phyloP scores from a whole-genome alignment of 139 green algal genomes.

The Spirogloea muscicola region DNA sequence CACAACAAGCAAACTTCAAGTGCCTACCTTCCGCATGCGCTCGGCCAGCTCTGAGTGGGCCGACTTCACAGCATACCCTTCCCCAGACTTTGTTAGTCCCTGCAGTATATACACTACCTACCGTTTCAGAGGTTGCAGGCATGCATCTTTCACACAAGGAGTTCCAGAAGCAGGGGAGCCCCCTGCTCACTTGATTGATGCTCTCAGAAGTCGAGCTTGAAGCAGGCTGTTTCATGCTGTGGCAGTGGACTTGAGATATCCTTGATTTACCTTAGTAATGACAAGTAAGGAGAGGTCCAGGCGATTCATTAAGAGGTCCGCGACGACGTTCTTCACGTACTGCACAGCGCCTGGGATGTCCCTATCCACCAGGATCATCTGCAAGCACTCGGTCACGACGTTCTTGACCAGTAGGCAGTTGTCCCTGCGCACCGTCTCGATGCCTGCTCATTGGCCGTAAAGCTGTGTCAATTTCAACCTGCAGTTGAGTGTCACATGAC shows the following conservation, averaged over 20 bases:
- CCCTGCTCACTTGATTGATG: background rate
- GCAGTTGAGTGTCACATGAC: too few species aligned
- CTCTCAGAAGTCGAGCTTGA: background rate
- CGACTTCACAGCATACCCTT: constrained; percentile 75
- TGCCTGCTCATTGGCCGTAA: too few species aligned
- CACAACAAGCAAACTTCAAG: background rate
- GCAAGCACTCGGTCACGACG: constrained; percentile 68
- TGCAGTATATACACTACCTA: constrained; percentile 4
- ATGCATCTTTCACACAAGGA: background rate
- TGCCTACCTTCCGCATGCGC: constrained; percentile 80
- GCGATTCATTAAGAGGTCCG: constrained; percentile 93
- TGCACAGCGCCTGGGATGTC: constrained; percentile 68
- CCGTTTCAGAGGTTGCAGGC: constrained; percentile 12
- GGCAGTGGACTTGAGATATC: background rate
- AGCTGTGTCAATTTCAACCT: too few species aligned
- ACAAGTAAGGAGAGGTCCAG: constrained; percentile 95
- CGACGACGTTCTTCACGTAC: constrained; percentile 89
- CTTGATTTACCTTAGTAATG: constrained; percentile 76
- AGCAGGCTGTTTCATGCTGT: background rate
- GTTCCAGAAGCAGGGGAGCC: background rate
- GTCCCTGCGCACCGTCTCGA: constrained; percentile 96
- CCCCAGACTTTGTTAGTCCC: constrained; percentile 62
- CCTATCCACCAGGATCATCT: constrained; percentile 85
- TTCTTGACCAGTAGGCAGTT: constrained; percentile 93
- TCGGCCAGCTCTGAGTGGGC: constrained; percentile 95